Base-by-base conservation (phyloP, 257 asterid species). In the Apocynum venetum region DNA sequence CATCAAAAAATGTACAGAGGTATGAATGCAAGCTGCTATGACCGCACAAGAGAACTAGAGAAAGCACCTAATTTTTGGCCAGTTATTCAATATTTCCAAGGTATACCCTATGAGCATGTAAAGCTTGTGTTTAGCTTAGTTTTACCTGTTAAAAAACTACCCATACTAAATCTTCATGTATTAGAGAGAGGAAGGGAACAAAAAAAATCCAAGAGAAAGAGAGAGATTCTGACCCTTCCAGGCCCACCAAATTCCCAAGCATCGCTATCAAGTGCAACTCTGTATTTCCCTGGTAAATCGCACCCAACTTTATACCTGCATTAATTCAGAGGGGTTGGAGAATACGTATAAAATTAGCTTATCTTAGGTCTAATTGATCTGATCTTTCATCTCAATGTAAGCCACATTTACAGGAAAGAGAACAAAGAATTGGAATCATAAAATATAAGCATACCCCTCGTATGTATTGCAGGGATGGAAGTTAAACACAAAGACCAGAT, bases 261-360 rank as follows among this genome's bases (percentile, higher is more conserved):
- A 88, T 96, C 98, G 67, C 98, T 88, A 79, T 96, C 97, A 87
- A 96, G 86, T 67, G 92, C 98, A 72, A 96, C 96, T 85, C 87
- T 86, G 77, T 93, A 96, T 86, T 89, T 96, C 78, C 98, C 99
- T 9, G 99, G 99, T 85, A 90, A 80, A 86, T 96, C 97, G 17
- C 98, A 95, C 53, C 99, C 98, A 75, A 96, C 91, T 89, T 96
- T 93, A 75, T 96, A 96, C 91, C 98, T 92, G 93, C 67, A 72
- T 60, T 80, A 65, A 47, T 67, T 68, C 41, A 52, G 59, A 35
- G 65, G n/a, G 49, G 40, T 57, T 8, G 44, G 44, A 53, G 67
- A 40, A 44, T 10, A 52, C 59, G 56, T 2, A 17, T 14, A 56
- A 20, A 55, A 38, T 43, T 71, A 71, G 71, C 61, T 59, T n/a